Evolutionary conservation across 2,329 filamentous ascomycete genomes (phyloP), one percentile per base, ranked within the genome.

Genomic region (Colletotrichum sansevieriae): DNA sequence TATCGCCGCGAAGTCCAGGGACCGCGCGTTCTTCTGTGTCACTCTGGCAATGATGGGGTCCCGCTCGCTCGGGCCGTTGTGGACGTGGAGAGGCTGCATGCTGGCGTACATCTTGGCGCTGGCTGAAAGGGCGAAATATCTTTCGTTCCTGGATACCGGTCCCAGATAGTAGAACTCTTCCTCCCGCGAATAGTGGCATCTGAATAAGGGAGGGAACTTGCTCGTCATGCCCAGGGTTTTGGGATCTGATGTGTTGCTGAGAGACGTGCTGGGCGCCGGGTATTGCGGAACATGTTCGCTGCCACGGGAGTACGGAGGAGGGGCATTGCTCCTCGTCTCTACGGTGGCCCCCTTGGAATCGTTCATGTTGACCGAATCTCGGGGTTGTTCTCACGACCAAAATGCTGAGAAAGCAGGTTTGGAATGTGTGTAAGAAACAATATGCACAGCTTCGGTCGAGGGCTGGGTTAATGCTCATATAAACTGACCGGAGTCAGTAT

Each of bases 331-430:
- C 1, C n/a, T 39, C 11, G 37, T 39, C 37, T 11, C 37, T 6
- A 37, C 29, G 15, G 0, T 22, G 25, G 10, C 35, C 3, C 49
- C 49, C 35, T 54, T 54, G 49, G 35, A 12, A 20, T 10, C 35
- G 25, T 54, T n/a, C 49, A 54, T 54, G 12, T 54, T 9, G 49
- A 1, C 10, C 10, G 15, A 4, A 6, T 52, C 29, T 35, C 33
- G 15, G 0, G 22, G 3, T 0, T 0, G 12, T 0, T 0, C 33
- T 25, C 25, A 2, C 9, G 15, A 18, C 1, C n/a, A 20, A 1
- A 33, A 4, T 52, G 37, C 10, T 39, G 11, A 39, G 37, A 15
- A 39, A 39, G 37, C 13, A 11, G 37, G 8, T 29, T 3, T 39
- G 37, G 9, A 39, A 5, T 39, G 37, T 39, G 9, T 39, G 37